These are phyloP conservation scores for Chalciporus sp. DNA, from an alignment of 1,284 basidiomycete genomes.

Conservation along the genomic window DNA sequence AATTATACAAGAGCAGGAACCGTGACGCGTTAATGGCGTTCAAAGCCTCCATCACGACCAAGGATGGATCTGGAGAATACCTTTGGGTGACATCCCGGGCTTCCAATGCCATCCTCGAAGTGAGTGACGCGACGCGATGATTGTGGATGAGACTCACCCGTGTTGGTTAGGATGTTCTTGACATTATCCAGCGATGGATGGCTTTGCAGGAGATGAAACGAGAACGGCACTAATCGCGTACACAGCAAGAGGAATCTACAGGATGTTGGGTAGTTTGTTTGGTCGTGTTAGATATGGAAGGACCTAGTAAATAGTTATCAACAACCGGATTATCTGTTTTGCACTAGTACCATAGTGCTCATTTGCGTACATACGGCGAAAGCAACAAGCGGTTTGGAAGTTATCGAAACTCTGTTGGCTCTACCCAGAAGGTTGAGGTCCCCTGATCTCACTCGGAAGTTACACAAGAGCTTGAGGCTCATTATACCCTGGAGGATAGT, in stretches of 20 bases:
- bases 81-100: conserved; percentile 23
- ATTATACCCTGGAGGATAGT: too few species aligned
- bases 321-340: not conserved
- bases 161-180: not conserved
- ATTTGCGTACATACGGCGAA: too few species aligned
- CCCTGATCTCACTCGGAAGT: too few species aligned
- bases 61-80: conserved; percentile 17
- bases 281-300: conserved; percentile 7
- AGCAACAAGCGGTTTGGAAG: too few species aligned
- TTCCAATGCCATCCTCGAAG: conserved; percentile 19
- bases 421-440: too few species aligned
- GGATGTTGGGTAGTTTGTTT: not conserved
- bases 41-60: conserved; percentile 11
- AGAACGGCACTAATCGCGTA: not conserved
- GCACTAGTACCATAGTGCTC: too few species aligned
- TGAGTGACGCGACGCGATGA: conserved; percentile 10
- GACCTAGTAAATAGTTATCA: conserved; percentile 17
- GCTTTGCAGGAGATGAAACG: not conserved
- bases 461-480: too few species aligned
- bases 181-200: not conserved
- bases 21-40: conserved; percentile 18
- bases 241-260: too few species aligned
- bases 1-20: conserved; percentile 32
- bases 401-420: too few species aligned
- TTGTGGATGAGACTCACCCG: too few species aligned